Evolutionary conservation across 352 stramenopile genomes (phyloP).

Genomic region (Lagenidium sp.): DNA sequence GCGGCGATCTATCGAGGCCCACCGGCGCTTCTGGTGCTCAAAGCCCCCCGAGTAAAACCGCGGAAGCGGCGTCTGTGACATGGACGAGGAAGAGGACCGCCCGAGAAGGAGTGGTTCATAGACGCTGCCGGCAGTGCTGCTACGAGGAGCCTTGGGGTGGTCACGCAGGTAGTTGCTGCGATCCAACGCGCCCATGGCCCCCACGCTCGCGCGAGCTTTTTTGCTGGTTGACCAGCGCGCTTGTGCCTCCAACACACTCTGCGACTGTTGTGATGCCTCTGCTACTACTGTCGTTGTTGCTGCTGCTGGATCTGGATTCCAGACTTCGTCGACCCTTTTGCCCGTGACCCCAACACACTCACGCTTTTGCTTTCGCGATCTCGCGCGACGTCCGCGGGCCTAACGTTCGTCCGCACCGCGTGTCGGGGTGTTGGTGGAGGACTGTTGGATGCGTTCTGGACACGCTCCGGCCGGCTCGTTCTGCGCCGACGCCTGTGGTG

Average conservation of each 20-base stretch:
- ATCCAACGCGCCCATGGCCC: conserved; percentile 7
- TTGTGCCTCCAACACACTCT: background rate
- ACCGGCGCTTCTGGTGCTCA: conserved; percentile 71
- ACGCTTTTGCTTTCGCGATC: too few species aligned
- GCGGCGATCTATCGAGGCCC: conserved; percentile 44
- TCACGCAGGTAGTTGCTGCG: too few species aligned
- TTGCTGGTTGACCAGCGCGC: background rate
- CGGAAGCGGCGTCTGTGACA: conserved; percentile 17
- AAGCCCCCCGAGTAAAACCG: conserved; percentile 54
- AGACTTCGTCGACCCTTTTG: background rate
- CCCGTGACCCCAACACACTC: background rate
- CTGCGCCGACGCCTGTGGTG: too few species aligned
- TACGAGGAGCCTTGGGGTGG: background rate
- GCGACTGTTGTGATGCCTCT: background rate
- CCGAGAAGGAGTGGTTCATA: conserved; percentile 14
- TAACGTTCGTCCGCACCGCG: too few species aligned
- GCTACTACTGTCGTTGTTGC: background rate
- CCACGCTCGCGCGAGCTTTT: background rate
- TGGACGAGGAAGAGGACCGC: conserved; percentile 3
- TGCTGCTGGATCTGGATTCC: background rate
- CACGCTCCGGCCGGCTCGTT: too few species aligned
- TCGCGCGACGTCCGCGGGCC: too few species aligned
- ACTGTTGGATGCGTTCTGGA: too few species aligned
- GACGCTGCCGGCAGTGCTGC: conserved; percentile 11
- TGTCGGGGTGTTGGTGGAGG: too few species aligned